phyloP scores from a whole-genome alignment of 1,139 yeast genomes.

The Candida sanyaensis region DNA sequence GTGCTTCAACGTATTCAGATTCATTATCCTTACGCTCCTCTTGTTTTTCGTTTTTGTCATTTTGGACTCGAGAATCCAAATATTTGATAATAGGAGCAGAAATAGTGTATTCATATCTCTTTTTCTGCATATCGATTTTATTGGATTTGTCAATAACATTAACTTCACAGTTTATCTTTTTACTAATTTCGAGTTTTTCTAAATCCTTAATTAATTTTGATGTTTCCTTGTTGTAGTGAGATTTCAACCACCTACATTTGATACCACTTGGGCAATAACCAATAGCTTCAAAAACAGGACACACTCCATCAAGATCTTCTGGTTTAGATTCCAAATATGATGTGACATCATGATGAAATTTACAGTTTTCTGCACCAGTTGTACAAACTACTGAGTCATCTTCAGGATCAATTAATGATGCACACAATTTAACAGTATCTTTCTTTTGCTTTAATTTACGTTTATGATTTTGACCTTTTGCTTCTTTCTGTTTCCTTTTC shows the following conservation, averaged over 20 bases:
- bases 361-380: slow-evolving; percentile 72
- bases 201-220: slow-evolving; percentile 47
- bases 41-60: slow-evolving; percentile 36
- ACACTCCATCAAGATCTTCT: slow-evolving; percentile 66
- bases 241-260: slow-evolving; percentile 86
- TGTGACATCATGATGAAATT: slow-evolving; percentile 72
- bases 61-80: slow-evolving; percentile 50
- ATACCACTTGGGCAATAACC: slow-evolving; percentile 93
- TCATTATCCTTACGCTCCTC: slow-evolving; percentile 33
- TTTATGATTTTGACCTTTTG: slow-evolving; percentile 81
- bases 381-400: slow-evolving; percentile 51
- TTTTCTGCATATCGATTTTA: slow-evolving; percentile 63
- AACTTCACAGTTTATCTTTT: slow-evolving; percentile 52
- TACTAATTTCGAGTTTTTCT: slow-evolving; percentile 36
- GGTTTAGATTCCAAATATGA: slow-evolving; percentile 67
- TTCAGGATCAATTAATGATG: slow-evolving; percentile 57
- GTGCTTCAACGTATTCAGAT: slow-evolving; percentile 66
- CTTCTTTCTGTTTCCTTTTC: slow-evolving; percentile 46
- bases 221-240: slow-evolving; percentile 62
- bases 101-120: slow-evolving; percentile 55
- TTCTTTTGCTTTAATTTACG: slow-evolving; percentile 74
- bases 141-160: slow-evolving; percentile 59
- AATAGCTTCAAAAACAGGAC: slow-evolving; percentile 81
- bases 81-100: slow-evolving; percentile 58
- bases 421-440: slow-evolving; percentile 70